Evolutionary conservation across 345 rosid species (phyloP).

Genomic region (Alliaria petiolata): DNA sequence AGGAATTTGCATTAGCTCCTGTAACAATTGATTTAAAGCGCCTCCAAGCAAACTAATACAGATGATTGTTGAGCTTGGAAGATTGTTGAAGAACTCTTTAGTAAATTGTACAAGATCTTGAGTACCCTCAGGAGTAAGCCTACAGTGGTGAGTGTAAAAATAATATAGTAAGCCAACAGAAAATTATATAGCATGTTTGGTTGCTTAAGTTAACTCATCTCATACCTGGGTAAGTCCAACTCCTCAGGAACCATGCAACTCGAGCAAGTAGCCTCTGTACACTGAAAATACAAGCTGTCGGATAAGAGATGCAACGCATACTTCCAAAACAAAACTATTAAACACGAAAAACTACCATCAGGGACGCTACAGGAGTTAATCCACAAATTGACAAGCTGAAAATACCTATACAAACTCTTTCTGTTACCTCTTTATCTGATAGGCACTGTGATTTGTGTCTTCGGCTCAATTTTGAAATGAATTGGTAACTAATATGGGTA

Average conservation of each 20-base stretch:
- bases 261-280: constrained; percentile 33
- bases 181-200: constrained; percentile 6
- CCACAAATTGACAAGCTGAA: constrained; percentile 19
- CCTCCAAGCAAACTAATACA: constrained; percentile 74
- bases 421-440: constrained; percentile 44
- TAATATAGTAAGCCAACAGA: constrained; percentile 11
- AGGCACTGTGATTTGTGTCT: constrained; percentile 29
- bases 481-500: constrained; percentile 58
- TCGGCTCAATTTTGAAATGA: constrained; percentile 45
- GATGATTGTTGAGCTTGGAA: constrained; percentile 59
- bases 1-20: constrained; percentile 50
- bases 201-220: constrained; percentile 19
- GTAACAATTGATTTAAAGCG: constrained; percentile 47
- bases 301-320: constrained; percentile 22
- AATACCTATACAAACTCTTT: not conserved
- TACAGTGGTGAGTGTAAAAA: constrained; percentile 38
- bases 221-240: constrained; percentile 48
- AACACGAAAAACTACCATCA: no score
- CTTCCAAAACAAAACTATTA: no score
- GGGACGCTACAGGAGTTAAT: not conserved
- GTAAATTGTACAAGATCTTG: constrained; percentile 65
- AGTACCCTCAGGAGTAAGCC: constrained; percentile 74
- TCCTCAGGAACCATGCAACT: constrained; percentile 31
- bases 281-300: constrained; percentile 41
- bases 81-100: constrained; percentile 48